Evolutionary conservation across 2,329 filamentous ascomycete species (phyloP), one percentile per base, ranked within the genome.

Genomic region (Alternaria atra): DNA sequence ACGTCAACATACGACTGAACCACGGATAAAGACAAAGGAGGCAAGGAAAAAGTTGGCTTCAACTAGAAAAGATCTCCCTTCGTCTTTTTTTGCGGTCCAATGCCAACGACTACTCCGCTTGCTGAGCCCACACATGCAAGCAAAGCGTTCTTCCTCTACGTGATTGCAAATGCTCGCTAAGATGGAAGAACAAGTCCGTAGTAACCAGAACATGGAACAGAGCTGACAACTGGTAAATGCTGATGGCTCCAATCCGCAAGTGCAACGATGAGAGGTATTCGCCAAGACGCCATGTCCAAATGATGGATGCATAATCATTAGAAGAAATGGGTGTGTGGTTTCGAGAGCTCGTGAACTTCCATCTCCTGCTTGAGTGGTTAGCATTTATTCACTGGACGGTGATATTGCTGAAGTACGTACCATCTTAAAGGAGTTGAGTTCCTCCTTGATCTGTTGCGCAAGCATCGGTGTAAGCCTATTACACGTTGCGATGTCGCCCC

Each of bases 241-340:
- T 78, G 69, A 71, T 76, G 71, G 71, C 71, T 72, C 67, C 73
- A 71, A 74, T 71, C 66, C 73, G 72, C 69, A 74, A 72, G 63
- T 68, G 70, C 70, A 69, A 73, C 74, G 65, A 67, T 70, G 67
- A 65, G 72, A 71, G 61, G 64, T 73, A 67, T 77, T 79, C 77
- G 76, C 77, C 77, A 77, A 79, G 76, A 79, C 77, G 77, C 77
- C 77, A 76, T 75, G 74, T 76, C 77, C 73, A 76, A 67, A 71
- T 73, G 72, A 67, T 74, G 72, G 69, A 79, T 79, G 76, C 76
- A 77, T 76, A 74, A 76, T 80, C 77, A 73, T 94, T 88, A 99
- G 86, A 99, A 98, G 87, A 99, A 99, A 86, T 99, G 95, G 73
- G 95, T 99, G 85, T 99, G 97, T 76, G 97, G 94, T 84, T 98